Percentiles rank a stretch among this genome's conserved stretches.
Conservation (phyloP, 2,329 filamentous ascomycete species). For the Apiospora malaysiana region DNA sequence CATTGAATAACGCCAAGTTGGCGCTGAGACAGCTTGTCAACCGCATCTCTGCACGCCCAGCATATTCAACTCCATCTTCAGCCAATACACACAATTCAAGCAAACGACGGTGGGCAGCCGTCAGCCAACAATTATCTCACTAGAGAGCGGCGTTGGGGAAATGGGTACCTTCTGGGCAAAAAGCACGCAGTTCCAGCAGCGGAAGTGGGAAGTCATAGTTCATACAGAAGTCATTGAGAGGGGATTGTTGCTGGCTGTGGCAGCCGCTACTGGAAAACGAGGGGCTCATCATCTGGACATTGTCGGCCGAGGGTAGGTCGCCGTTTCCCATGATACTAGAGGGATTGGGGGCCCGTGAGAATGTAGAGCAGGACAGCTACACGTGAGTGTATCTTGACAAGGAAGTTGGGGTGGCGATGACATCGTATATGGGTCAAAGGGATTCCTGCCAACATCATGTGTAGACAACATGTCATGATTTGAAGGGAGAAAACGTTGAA, state of each 20-base stretch:
- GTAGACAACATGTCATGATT: not conserved
- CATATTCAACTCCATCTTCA: too few species aligned
- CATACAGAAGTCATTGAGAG: constrained; percentile 50
- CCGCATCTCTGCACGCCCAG: too few species aligned
- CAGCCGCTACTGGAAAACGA: constrained; percentile 52
- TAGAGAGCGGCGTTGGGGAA: not conserved
- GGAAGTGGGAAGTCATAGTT: constrained; percentile 43
- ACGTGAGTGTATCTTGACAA: constrained; percentile 45
- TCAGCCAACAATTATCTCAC: not conserved
- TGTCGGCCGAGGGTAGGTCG: constrained; percentile 45
- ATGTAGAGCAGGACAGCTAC: constrained; percentile 41
- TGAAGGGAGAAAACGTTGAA: too few species aligned
- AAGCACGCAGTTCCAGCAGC: too few species aligned
- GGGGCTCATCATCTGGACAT: constrained; percentile 48
- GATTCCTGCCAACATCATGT: not conserved
- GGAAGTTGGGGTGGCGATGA: not conserved
- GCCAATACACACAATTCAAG: not conserved
- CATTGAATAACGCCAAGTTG: too few species aligned
- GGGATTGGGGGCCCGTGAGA: constrained; percentile 46
- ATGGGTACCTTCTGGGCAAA: not conserved
- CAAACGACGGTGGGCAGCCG: too few species aligned
- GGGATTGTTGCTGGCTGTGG: too few species aligned
- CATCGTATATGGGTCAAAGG: too few species aligned
- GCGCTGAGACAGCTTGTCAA: too few species aligned
- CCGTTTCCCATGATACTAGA: constrained; percentile 38